phyloP scores from a whole-genome alignment of 805 yeast genomes.

The Cyberlindnera misumaiensis region DNA sequence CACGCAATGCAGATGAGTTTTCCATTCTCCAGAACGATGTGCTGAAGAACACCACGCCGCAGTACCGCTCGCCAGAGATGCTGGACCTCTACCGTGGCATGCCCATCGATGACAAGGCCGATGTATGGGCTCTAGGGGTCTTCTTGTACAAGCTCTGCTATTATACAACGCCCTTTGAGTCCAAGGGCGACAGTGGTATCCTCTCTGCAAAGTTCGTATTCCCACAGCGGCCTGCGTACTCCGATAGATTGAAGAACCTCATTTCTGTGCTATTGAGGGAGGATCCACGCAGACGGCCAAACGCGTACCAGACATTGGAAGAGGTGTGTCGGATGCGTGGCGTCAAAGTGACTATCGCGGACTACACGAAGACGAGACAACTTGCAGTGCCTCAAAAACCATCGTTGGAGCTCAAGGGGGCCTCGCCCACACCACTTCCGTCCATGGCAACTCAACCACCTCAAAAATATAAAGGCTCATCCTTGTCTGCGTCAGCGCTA shows the following conservation, averaged over 20 bases:
- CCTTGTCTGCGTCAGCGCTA: too few relatives aligned
- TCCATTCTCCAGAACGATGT: conserved; percentile 58
- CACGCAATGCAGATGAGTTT: conserved; percentile 54
- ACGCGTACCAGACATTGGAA: conserved; percentile 61
- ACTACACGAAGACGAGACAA: conserved; percentile 29
- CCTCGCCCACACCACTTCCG: neutral
- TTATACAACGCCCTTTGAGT: conserved; percentile 79
- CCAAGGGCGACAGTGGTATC: conserved; percentile 56
- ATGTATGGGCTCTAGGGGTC: conserved; percentile 81
- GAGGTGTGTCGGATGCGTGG: conserved; percentile 61
- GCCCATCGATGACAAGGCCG: conserved; percentile 77
- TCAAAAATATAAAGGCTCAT: too few relatives aligned
- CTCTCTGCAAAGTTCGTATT: conserved; percentile 47
- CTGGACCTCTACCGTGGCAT: conserved; percentile 59
- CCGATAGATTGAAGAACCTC: conserved; percentile 55
- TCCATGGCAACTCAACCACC: too few relatives aligned
- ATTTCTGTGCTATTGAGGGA: conserved; percentile 55
- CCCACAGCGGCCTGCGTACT: conserved; percentile 51
- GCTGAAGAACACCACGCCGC: conserved; percentile 77
- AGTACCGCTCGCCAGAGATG: conserved; percentile 83
- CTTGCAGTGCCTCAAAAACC: conserved; percentile 6
- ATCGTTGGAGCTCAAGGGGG: conserved; percentile 1
- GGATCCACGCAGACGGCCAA: conserved; percentile 69
- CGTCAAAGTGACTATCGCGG: conserved; percentile 34
- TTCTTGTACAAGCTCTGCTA: conserved; percentile 72